A percentile compares a stretch with the other conserved stretches of the same genome.
These are phyloP conservation scores for Neonectria ditissima DNA, from an alignment of 2,329 filamentous ascomycete species.

Conservation along the genomic window DNA sequence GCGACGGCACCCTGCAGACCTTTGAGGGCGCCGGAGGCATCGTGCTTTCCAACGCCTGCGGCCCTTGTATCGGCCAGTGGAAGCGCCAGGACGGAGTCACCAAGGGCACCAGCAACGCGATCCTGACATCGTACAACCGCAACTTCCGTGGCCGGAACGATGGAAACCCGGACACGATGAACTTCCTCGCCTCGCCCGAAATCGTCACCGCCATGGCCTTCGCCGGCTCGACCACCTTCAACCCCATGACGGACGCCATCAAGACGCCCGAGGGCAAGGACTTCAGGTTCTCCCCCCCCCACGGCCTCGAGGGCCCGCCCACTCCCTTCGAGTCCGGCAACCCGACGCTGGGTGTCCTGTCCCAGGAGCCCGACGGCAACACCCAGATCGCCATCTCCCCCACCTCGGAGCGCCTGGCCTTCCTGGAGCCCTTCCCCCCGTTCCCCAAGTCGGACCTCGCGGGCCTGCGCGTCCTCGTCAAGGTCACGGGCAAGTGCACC, in stretches of 20 bases:
- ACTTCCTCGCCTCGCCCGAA: conserved; percentile 97
- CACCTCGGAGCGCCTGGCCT: conserved; percentile 87
- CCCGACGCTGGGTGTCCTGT: conserved; percentile 77
- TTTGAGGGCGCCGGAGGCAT: conserved; percentile 97
- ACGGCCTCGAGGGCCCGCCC: conserved; percentile 73
- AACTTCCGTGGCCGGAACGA: conserved; percentile 98
- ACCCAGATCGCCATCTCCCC: conserved; percentile 84
- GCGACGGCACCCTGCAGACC: conserved; percentile 91
- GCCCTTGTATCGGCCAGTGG: conserved; percentile 95
- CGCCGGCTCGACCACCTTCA: conserved; percentile 92
- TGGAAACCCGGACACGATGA: conserved; percentile 96
- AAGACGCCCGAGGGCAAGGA: conserved; percentile 81
- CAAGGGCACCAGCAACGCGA: conserved; percentile 92
- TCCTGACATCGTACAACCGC: conserved; percentile 97
- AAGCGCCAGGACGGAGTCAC: conserved; percentile 85
- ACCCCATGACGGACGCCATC: conserved; percentile 90
- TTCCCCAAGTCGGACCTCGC: conserved; percentile 83
- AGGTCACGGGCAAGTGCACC: conserved; percentile 96
- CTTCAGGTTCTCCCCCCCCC: conserved; percentile 87
- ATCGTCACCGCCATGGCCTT: conserved; percentile 97
- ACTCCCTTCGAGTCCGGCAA: conserved; percentile 82
- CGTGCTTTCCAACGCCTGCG: conserved; percentile 95
- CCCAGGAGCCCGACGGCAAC: conserved; percentile 76
- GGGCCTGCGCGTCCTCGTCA: conserved; percentile 88
- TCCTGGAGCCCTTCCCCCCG: conserved; percentile 88